Evolutionary conservation across 1,284 basidiomycete species (phyloP), one percentile per base, ranked within the genome.

Genomic region (Lignosus rhinocerotis): DNA sequence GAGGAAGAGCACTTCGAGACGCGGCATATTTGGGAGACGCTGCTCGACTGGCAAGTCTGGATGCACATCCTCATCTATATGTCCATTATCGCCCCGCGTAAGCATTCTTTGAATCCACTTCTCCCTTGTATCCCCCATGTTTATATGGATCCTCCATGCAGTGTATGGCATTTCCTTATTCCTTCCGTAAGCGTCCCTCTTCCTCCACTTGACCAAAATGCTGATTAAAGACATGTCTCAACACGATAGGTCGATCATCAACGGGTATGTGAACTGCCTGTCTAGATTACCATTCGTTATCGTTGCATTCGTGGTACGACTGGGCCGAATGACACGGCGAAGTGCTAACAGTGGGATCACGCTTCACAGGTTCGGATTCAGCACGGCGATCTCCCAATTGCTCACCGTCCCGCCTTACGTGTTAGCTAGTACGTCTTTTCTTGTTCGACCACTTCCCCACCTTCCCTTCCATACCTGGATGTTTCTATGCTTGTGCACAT

Each of bases 341-440:
- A 38, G 16, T 16, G 36, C 36, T 38, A 16, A 38, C 10, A 16
- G 36, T 8, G 2, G 11, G 10, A 30, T 38, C 14, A 2, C 31
- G 12, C 41, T 14, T 6, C 21, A 39, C 45, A 55, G 53, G 21
- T 34, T 50, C 58, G 86, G 85, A 7, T 81, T 81, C 66, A 72
- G 75, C 10, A 73, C 82, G 3, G 73, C 85, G 0, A 76, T 87
- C 60, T 85, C 81, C 56, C 85, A 90, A 64, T 75, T 91, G 1
- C 76, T 90, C 31, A 88, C 87, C 0, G 81, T 90, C 0, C 89
- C 89, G 0, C 84, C 87, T 16, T 90, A 90, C 66, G 70, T 86
- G 32, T 75, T 82, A 53, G 84, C 85, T 0, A 82, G 85, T 86
- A 65, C 60, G 82, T 72, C 6, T 17, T 10, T 43, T 9, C 14